phyloP scores from a whole-genome alignment of 2,329 filamentous ascomycete genomes.

The Epichloe festucae region DNA sequence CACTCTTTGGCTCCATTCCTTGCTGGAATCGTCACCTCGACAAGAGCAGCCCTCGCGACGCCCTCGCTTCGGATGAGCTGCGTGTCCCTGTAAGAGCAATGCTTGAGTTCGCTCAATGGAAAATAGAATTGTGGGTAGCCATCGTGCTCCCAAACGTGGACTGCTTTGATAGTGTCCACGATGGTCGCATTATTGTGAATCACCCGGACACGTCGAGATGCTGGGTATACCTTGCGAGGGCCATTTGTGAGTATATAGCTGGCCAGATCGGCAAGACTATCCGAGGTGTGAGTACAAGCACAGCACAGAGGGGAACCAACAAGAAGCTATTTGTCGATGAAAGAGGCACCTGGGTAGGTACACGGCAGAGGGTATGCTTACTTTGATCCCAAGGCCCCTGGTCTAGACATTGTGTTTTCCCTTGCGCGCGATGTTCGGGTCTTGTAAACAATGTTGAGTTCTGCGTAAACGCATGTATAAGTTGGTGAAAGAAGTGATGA shows the following conservation, averaged over 20 bases:
- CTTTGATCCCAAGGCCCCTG: slow-evolving; percentile 7
- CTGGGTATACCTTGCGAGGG: slow-evolving; percentile 11
- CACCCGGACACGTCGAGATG: slow-evolving; percentile 21
- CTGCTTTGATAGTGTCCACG: slow-evolving; percentile 24
- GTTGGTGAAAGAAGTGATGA: not conserved
- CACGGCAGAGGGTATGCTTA: slow-evolving; percentile 2
- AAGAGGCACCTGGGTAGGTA: not conserved
- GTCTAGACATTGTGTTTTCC: slow-evolving; percentile 4
- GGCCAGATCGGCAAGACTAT: slow-evolving; percentile 17
- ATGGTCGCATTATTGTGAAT: slow-evolving; percentile 20
- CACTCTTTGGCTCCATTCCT: slow-evolving; percentile 12
- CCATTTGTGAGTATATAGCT: slow-evolving; percentile 15
- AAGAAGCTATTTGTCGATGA: not conserved
- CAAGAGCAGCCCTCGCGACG: slow-evolving; percentile 15
- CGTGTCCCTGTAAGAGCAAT: slow-evolving; percentile 16
- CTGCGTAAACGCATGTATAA: not conserved
- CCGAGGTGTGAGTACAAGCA: not conserved
- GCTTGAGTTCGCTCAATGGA: slow-evolving; percentile 16
- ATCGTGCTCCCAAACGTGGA: slow-evolving; percentile 32
- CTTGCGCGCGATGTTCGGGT: not conserved
- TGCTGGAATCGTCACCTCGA: slow-evolving; percentile 18
- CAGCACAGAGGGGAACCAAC: not conserved
- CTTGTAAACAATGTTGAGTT: not conserved
- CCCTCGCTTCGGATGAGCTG: slow-evolving; percentile 14
- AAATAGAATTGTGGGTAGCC: slow-evolving; percentile 35